These are phyloP conservation scores for Suhomyces kunorum DNA, from an alignment of 1,139 yeast genomes.

Conservation along the genomic window DNA sequence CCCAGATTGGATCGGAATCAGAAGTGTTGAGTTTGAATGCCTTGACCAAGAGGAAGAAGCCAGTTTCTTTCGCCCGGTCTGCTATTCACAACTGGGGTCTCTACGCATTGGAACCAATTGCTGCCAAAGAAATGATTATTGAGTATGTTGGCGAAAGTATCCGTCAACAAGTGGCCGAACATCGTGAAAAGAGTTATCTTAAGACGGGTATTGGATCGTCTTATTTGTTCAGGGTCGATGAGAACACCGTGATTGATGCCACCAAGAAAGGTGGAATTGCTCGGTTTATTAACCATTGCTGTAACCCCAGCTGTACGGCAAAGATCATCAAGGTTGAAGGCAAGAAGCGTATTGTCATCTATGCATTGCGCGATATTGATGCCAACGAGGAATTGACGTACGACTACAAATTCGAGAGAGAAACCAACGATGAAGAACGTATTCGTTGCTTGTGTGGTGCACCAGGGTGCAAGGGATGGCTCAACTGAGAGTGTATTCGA, in stretches of 20 bases:
- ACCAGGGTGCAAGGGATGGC: slow-evolving; percentile 87
- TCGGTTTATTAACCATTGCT: slow-evolving; percentile 92
- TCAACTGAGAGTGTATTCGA: slow-evolving; percentile 53
- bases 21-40: slow-evolving; percentile 77
- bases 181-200: slow-evolving; percentile 81
- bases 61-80: slow-evolving; percentile 92
- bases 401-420: slow-evolving; percentile 93
- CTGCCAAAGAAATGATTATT: slow-evolving; percentile 94
- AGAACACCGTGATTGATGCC: slow-evolving; percentile 94
- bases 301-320: slow-evolving; percentile 97
- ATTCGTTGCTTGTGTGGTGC: slow-evolving; percentile 95
- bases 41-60: slow-evolving; percentile 85
- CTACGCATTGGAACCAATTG: slow-evolving; percentile 91
- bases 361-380: slow-evolving; percentile 84
- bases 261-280: slow-evolving; percentile 98
- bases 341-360: slow-evolving; percentile 88
- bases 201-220: slow-evolving; percentile 95
- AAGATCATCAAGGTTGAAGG: slow-evolving; percentile 96
- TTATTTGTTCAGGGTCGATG: slow-evolving; percentile 88
- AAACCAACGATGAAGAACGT: slow-evolving; percentile 85
- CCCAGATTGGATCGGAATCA: slow-evolving; percentile 80
- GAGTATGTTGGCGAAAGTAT: slow-evolving; percentile 98
- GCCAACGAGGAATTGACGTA: slow-evolving; percentile 93
- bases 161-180: slow-evolving; percentile 92
- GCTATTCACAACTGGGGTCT: slow-evolving; percentile 98